Percentiles rank a stretch among this genome's conserved stretches.
These are phyloP conservation scores for Erysimum pusillum DNA, from an alignment of 441 rosid species.

Conservation along the genomic window DNA sequence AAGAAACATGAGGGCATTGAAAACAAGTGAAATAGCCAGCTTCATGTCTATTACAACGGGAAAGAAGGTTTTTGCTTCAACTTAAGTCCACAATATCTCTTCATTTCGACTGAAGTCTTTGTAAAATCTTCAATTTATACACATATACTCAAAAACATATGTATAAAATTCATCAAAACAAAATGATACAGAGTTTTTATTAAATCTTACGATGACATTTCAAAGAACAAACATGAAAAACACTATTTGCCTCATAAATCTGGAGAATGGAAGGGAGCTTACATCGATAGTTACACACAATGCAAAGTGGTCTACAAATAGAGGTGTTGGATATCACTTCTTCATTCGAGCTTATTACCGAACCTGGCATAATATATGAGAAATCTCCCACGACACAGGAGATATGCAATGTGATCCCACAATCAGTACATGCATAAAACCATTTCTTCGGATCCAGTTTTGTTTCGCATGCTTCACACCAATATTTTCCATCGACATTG, in stretches of 20 bases:
- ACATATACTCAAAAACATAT: too few relatives aligned
- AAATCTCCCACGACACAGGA: conserved; percentile 17
- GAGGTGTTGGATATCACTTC: conserved; percentile 20
- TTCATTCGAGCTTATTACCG: background rate
- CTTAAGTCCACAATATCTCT: too few relatives aligned
- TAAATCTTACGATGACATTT: too few relatives aligned
- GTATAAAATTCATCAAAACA: background rate
- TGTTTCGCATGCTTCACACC: conserved; percentile 42
- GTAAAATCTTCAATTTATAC: too few relatives aligned
- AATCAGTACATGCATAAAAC: conserved; percentile 29
- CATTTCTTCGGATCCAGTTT: background rate
- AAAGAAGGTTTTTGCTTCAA: too few relatives aligned
- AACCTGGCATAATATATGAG: conserved; percentile 22
- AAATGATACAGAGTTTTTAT: too few relatives aligned
- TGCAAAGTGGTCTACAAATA: background rate
- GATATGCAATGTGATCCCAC: conserved; percentile 16
- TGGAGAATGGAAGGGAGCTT: background rate
- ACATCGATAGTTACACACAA: conserved; percentile 10
- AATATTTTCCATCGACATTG: background rate
- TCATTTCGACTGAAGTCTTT: too few relatives aligned
- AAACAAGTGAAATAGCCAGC: too few relatives aligned
- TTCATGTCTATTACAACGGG: too few relatives aligned
- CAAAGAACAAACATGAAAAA: too few relatives aligned
- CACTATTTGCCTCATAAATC: background rate
- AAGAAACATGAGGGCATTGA: too few relatives aligned